A percentile compares a stretch with the other conserved stretches of the same genome.
These are phyloP conservation scores for Eudorina sp. DNA, from an alignment of 139 green algal genomes.

Conservation along the genomic window DNA sequence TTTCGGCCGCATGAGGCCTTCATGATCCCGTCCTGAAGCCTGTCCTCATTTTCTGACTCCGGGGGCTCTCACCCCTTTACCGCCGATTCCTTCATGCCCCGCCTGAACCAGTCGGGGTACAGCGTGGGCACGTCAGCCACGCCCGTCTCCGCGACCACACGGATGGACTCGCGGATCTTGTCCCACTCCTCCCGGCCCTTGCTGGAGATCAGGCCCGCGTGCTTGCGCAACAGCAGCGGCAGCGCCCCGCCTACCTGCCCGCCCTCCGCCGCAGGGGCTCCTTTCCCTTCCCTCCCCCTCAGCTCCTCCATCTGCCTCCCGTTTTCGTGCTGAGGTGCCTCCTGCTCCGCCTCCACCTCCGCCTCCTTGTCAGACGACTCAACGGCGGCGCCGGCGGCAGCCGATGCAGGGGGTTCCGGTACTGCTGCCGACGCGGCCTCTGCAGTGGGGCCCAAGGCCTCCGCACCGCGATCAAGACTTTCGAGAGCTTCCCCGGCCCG, in stretches of 20 bases:
- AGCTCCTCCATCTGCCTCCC: no score
- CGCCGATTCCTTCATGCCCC: no score
- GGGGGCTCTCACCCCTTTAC: no score
- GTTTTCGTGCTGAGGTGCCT: neutral
- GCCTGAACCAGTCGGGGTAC: slow-evolving; percentile 8
- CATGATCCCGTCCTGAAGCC: no score
- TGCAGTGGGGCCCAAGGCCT: neutral
- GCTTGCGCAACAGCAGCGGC: slow-evolving; percentile 5
- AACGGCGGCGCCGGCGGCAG: neutral
- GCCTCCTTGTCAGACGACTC: neutral
- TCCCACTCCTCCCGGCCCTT: slow-evolving; percentile 3
- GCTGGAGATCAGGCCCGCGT: neutral
- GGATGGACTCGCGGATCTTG: neutral
- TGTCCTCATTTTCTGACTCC: no score
- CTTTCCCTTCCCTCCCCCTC: no score
- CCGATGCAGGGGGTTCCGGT: no score
- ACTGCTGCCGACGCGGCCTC: no score
- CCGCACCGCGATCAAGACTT: no score
- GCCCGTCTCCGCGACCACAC: neutral
- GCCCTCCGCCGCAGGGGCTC: no score
- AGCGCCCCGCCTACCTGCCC: neutral
- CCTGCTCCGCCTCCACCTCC: neutral
- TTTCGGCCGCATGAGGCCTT: no score
- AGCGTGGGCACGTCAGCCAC: neutral
- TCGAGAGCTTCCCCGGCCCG: no score